Percentiles rank a stretch among this genome's conserved stretches.
phyloP scores from a whole-genome alignment of 495 filamentous ascomycete genomes.

The Trichoderma gamsii region DNA sequence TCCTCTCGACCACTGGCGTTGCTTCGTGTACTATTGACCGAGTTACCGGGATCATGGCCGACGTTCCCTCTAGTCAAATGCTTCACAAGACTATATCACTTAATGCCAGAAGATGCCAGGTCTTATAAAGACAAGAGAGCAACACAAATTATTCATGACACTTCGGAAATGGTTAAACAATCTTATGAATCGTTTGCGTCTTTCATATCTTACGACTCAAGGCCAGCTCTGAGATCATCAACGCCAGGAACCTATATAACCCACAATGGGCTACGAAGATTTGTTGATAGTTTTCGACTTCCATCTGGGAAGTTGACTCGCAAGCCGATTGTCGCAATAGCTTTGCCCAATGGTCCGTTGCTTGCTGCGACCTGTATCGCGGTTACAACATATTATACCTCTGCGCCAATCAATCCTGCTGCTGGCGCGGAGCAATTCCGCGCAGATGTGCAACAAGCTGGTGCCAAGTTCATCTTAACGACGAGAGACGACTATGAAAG shows the following conservation, averaged over 20 bases:
- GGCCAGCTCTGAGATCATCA: slow-evolving; percentile 7
- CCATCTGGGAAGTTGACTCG: neutral
- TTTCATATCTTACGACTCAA: neutral
- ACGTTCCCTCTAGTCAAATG: slow-evolving; percentile 2
- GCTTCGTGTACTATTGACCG: neutral
- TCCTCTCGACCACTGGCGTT: slow-evolving; percentile 4
- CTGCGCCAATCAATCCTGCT: slow-evolving; percentile 29
- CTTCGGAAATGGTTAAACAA: slow-evolving; percentile 12
- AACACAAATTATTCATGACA: neutral
- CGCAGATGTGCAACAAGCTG: slow-evolving; percentile 23
- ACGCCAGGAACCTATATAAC: slow-evolving; percentile 14
- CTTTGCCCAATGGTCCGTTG: slow-evolving; percentile 32
- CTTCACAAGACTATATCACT: slow-evolving; percentile 10
- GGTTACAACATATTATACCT: slow-evolving; percentile 28
- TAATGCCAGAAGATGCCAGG: slow-evolving; percentile 2
- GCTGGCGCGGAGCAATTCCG: slow-evolving; percentile 24
- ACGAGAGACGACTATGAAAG: slow-evolving; percentile 17
- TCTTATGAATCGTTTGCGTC: slow-evolving; percentile 5
- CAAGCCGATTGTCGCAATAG: slow-evolving; percentile 32
- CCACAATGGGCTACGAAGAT: slow-evolving; percentile 13
- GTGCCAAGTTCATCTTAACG: slow-evolving; percentile 20
- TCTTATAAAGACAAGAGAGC: neutral
- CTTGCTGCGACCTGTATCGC: slow-evolving; percentile 29
- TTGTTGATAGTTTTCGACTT: slow-evolving; percentile 15
- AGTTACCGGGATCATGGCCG: slow-evolving; percentile 14